A percentile compares a stretch with the other conserved stretches of the same genome.
These are phyloP conservation scores for Filobasidium uniguttulatum DNA, from an alignment of 1,284 basidiomycete genomes.

Conservation along the genomic window DNA sequence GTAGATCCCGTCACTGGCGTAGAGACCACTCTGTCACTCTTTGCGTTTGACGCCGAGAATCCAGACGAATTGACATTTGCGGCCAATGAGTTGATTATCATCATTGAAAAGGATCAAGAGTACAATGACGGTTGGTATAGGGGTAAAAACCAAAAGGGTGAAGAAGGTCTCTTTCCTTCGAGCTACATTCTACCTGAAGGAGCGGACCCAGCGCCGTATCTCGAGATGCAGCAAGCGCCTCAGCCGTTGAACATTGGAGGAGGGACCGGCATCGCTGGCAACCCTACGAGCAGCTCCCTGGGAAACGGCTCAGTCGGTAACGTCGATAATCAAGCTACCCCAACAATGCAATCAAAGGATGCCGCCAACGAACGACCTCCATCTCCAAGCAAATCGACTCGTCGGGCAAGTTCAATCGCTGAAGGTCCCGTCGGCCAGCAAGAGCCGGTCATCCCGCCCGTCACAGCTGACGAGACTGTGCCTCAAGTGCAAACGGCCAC, in stretches of 20 bases:
- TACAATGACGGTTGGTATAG: conserved; percentile 99
- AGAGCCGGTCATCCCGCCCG: too few species aligned
- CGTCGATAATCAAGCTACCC: too few species aligned
- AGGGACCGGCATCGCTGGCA: too few species aligned
- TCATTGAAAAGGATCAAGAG: conserved; percentile 83
- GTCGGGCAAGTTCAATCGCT: too few species aligned
- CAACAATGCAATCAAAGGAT: too few species aligned
- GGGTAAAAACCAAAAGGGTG: conserved; percentile 73
- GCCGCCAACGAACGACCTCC: too few species aligned
- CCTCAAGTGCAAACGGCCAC: too few species aligned
- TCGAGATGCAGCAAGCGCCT: conserved; percentile 10
- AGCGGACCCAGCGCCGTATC: conserved; percentile 7
- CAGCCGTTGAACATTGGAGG: conserved; percentile 9
- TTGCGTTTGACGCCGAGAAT: conserved; percentile 65
- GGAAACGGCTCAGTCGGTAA: too few species aligned
- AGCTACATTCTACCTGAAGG: conserved; percentile 51
- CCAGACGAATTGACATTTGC: conserved; percentile 83
- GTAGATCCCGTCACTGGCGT: conserved; percentile 6
- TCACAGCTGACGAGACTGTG: too few species aligned
- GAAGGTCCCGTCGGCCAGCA: too few species aligned
- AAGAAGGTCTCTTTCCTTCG: conserved; percentile 78
- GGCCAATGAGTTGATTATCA: conserved; percentile 73
- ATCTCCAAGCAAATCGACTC: too few species aligned
- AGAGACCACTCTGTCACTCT: conserved; percentile 5
- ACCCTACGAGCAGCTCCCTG: too few species aligned